Conservation (phyloP, 768 basidiomycete species). For the Serpula lacrymans region DNA sequence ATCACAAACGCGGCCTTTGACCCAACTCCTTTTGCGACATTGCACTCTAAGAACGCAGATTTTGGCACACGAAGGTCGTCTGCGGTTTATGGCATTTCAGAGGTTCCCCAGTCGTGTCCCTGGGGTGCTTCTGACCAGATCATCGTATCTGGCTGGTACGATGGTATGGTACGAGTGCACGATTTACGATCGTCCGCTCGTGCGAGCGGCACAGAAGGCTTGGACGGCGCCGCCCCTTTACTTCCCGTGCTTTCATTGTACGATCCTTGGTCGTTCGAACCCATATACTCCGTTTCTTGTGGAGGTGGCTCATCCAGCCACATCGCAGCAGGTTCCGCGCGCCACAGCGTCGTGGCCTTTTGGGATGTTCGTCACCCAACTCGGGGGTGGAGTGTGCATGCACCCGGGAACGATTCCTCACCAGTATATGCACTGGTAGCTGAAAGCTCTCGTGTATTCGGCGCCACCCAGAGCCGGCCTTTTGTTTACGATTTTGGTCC, state of each 20-base stretch:
- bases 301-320: slow-evolving; percentile 68
- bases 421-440: slow-evolving; percentile 74
- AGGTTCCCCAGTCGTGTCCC: slow-evolving; percentile 56
- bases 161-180: slow-evolving; percentile 69
- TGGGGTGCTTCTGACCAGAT: slow-evolving; percentile 72
- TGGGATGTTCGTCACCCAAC: slow-evolving; percentile 72
- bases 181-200: slow-evolving; percentile 57
- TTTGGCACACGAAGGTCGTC: slow-evolving; percentile 26
- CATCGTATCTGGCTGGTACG: slow-evolving; percentile 79
- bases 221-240: slow-evolving; percentile 33
- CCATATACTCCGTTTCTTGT: slow-evolving; percentile 72
- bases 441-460: slow-evolving; percentile 78
- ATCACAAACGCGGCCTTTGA: slow-evolving; percentile 48
- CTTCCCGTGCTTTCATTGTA: slow-evolving; percentile 56
- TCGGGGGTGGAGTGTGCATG: slow-evolving; percentile 74
- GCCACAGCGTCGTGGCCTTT: slow-evolving; percentile 74
- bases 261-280: slow-evolving; percentile 69
- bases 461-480: slow-evolving; percentile 70
- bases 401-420: slow-evolving; percentile 74
- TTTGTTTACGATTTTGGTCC: slow-evolving; percentile 82
- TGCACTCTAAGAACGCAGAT: slow-evolving; percentile 36
- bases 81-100: slow-evolving; percentile 72
- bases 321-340: slow-evolving; percentile 73
- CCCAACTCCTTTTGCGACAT: slow-evolving; percentile 42
- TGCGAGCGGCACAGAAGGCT: slow-evolving; percentile 9